Evolutionary conservation across 2,329 filamentous ascomycete species (phyloP).

Genomic region (Fusarium decemcellulare): DNA sequence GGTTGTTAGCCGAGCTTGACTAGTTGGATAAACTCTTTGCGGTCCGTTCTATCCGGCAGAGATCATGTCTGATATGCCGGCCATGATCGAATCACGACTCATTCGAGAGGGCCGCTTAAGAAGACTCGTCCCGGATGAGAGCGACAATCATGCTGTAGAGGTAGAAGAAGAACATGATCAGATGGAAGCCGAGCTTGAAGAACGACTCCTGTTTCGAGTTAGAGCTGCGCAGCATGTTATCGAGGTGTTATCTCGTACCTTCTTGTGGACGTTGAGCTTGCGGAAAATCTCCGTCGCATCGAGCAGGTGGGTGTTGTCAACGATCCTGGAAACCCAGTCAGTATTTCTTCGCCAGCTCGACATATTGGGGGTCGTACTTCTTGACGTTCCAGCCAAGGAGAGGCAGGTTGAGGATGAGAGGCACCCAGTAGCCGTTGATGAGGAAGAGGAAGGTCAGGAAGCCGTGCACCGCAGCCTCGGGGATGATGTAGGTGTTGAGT

Average conservation of each 20-base stretch:
- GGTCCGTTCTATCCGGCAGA: slow-evolving; percentile 22
- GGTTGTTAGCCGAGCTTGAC: slow-evolving; percentile 32
- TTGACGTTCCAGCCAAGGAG: slow-evolving; percentile 95
- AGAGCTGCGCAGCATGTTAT: slow-evolving; percentile 25
- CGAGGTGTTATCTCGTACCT: slow-evolving; percentile 68
- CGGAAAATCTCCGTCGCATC: slow-evolving; percentile 99
- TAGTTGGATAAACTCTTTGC: slow-evolving; percentile 22
- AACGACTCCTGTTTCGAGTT: slow-evolving; percentile 85
- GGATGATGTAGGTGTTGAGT: slow-evolving; percentile 99
- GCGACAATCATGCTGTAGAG: slow-evolving; percentile 99
- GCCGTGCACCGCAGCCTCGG: slow-evolving; percentile 96
- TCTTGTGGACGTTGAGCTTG: slow-evolving; percentile 99
- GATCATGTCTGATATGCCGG: slow-evolving; percentile 19
- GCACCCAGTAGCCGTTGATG: slow-evolving; percentile 99
- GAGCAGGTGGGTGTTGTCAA: slow-evolving; percentile 96
- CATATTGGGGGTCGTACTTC: slow-evolving; percentile 78
- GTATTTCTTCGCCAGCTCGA: slow-evolving; percentile 1
- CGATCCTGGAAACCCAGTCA: slow-evolving; percentile 74
- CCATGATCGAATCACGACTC: slow-evolving; percentile 31
- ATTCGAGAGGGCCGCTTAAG: slow-evolving; percentile 66
- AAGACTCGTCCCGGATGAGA: slow-evolving; percentile 93
- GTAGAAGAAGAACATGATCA: slow-evolving; percentile 99
- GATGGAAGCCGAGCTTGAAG: slow-evolving; percentile 97
- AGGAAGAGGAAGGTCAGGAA: slow-evolving; percentile 97
- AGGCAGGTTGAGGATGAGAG: slow-evolving; percentile 91